A percentile compares a stretch with the other conserved stretches of the same genome.
phyloP scores from a whole-genome alignment of 768 basidiomycete species.

The Podaxis mareebaensis region DNA sequence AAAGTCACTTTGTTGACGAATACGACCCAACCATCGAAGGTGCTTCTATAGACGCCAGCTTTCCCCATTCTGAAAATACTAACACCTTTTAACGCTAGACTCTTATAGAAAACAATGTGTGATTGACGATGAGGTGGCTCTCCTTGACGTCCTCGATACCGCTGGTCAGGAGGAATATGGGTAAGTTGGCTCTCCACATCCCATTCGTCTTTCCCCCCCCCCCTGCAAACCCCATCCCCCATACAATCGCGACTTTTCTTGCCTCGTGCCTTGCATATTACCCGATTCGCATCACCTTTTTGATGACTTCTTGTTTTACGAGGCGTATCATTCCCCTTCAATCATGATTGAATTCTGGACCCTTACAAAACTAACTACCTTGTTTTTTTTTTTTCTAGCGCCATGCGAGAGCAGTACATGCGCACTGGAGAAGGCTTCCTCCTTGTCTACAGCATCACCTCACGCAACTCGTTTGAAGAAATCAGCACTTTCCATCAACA shows the following conservation, averaged over 20 bases:
- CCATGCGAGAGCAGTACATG: constrained; percentile 99
- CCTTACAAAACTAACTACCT: constrained; percentile 13
- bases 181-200: constrained; percentile 45
- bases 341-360: constrained; percentile 9
- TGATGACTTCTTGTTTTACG: constrained; percentile 18
- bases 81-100: constrained; percentile 46
- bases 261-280: constrained; percentile 15
- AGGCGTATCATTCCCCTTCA: constrained; percentile 19
- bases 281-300: constrained; percentile 10
- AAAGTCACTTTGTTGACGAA: constrained; percentile 91
- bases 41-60: constrained; percentile 27
- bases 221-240: constrained; percentile 13
- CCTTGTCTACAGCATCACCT: constrained; percentile 98
- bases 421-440: constrained; percentile 97
- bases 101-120: constrained; percentile 97
- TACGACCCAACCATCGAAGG: constrained; percentile 96
- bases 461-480: constrained; percentile 95
- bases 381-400: constrained; percentile 43
- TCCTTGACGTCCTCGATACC: constrained; percentile 95
- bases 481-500: constrained; percentile 96
- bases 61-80: constrained; percentile 7
- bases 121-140: constrained; percentile 97
- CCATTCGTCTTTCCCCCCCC: not conserved
- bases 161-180: constrained; percentile 99
- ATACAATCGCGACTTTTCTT: constrained; percentile 9